Conservation (phyloP, 2,329 filamentous ascomycete genomes). For the Penicillium sp. region DNA sequence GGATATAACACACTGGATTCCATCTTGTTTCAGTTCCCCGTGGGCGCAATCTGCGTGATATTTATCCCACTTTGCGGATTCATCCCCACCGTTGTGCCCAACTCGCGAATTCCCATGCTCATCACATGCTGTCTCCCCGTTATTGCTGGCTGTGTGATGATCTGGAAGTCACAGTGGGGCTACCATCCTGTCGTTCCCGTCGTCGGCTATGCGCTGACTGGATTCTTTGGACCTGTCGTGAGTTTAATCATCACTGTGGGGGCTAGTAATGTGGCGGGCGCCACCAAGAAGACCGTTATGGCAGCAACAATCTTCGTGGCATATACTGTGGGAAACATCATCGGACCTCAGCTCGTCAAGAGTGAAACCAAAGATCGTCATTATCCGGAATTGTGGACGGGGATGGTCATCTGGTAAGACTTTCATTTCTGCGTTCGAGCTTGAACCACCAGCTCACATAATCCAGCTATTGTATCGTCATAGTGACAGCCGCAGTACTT, state of each 20-base stretch:
- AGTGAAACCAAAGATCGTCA: constrained; percentile 60
- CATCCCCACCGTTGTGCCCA: constrained; percentile 53
- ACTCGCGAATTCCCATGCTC: constrained; percentile 61
- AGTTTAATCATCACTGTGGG: constrained; percentile 54
- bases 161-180: constrained; percentile 63
- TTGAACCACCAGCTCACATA: not conserved
- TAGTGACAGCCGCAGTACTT: constrained; percentile 50
- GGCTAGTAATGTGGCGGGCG: constrained; percentile 65
- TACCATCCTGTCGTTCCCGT: constrained; percentile 61
- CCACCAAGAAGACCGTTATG: constrained; percentile 74
- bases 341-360: constrained; percentile 65
- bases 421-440: not conserved
- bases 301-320: constrained; percentile 68
- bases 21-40: constrained; percentile 69
- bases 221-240: constrained; percentile 66
- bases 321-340: constrained; percentile 71
- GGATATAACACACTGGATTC: constrained; percentile 58
- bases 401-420: constrained; percentile 57
- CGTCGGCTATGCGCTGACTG: constrained; percentile 64
- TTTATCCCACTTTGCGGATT: constrained; percentile 62
- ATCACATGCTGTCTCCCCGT: constrained; percentile 64
- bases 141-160: constrained; percentile 66
- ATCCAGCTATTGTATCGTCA: constrained; percentile 62
- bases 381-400: constrained; percentile 66
- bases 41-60: constrained; percentile 62